phyloP scores from a whole-genome alignment of 306 rosid genomes.

The Cucumis cinereus region DNA sequence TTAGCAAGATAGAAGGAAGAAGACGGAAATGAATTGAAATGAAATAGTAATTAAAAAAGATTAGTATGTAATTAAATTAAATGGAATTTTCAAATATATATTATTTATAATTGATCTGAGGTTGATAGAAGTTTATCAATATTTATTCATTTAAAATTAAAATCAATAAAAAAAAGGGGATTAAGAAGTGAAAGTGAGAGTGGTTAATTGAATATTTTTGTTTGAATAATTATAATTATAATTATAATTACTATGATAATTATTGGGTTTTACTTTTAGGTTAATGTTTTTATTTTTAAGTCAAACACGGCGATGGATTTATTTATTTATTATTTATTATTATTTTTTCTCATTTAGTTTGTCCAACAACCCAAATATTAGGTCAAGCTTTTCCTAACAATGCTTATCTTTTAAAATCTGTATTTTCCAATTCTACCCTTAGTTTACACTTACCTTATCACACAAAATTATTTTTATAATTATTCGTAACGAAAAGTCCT shows the following conservation, averaged over 20 bases:
- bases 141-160: no score
- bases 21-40: not conserved
- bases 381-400: slow-evolving; percentile 1
- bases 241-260: not conserved
- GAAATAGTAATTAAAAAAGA: no score
- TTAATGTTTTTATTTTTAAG: slow-evolving; percentile 14
- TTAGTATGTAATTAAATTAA: no score
- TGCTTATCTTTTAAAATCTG: not conserved
- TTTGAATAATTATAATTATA: not conserved
- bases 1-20: not conserved
- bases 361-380: slow-evolving; percentile 29
- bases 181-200: not conserved
- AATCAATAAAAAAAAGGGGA: no score
- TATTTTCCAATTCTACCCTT: not conserved
- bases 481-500: no score
- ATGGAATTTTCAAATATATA: no score
- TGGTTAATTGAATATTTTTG: not conserved
- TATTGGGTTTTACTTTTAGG: not conserved
- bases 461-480: no score
- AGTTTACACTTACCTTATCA: not conserved
- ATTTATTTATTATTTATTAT: no score
- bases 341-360: not conserved
- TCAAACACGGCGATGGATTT: slow-evolving; percentile 93
- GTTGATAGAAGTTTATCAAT: no score
- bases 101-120: no score